Evolutionary conservation across 176 grass and related monocot genomes (phyloP).

Genomic region (Musa troglodytarum): DNA sequence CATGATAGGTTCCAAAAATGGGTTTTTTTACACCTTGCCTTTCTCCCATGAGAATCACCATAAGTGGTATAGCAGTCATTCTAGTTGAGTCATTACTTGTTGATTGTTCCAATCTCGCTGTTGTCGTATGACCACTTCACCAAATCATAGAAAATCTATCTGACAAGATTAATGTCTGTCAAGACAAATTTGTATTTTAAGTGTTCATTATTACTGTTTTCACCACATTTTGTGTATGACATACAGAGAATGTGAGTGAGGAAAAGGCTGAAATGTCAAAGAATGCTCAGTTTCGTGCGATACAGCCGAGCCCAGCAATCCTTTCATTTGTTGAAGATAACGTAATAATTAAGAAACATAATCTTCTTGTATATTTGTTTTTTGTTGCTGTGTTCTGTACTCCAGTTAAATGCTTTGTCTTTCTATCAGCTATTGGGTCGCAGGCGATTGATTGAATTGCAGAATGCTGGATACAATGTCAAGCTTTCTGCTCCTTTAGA

Average conservation of each 20-base stretch:
- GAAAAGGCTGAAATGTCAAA: slow-evolving; percentile 63
- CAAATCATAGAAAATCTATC: background rate
- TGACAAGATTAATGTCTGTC: background rate
- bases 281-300: slow-evolving; percentile 87
- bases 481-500: slow-evolving; percentile 83
- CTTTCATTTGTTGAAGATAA: slow-evolving; percentile 95
- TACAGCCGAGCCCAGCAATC: slow-evolving; percentile 61
- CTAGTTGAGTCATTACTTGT: background rate
- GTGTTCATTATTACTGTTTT: slow-evolving; percentile 2
- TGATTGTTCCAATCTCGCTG: background rate
- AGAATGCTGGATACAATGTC: slow-evolving; percentile 77
- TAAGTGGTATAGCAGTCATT: background rate
- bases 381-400: slow-evolving; percentile 4
- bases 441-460: slow-evolving; percentile 75
- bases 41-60: background rate
- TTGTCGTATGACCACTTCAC: background rate
- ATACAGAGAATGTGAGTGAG: slow-evolving; percentile 27
- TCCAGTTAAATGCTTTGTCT: background rate
- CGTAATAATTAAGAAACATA: slow-evolving; percentile 29
- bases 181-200: background rate
- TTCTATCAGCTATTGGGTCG: slow-evolving; percentile 69
- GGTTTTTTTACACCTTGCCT: background rate
- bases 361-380: slow-evolving; percentile 2
- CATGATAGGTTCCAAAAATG: slow-evolving; percentile 2
- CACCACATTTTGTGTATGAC: slow-evolving; percentile 24